These are phyloP conservation scores for Coemansia pectinata DNA, from an alignment of 192 early-diverging fungal species.

Conservation along the genomic window DNA sequence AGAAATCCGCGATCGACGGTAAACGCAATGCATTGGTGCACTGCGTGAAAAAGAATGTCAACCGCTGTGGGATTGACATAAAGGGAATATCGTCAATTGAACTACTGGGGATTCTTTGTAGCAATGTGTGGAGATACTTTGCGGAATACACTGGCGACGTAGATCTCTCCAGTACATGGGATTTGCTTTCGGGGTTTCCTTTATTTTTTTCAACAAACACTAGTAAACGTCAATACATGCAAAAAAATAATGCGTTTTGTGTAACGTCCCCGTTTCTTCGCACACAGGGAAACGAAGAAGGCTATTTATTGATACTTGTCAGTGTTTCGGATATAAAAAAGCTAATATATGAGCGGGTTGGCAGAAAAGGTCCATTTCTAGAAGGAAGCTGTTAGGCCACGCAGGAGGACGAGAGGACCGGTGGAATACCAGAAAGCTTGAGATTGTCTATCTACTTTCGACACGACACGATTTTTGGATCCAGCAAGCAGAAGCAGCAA, in stretches of 20 bases:
- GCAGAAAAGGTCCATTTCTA: neutral
- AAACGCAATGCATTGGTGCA: neutral
- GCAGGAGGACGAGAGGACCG: neutral
- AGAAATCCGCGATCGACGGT: neutral
- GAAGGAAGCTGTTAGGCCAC: neutral
- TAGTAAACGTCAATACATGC: neutral
- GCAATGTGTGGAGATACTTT: neutral
- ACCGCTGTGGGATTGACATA: neutral
- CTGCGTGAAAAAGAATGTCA: neutral
- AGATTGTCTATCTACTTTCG: neutral
- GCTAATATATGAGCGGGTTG: too few species aligned
- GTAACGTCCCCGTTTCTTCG: neutral
- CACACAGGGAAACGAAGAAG: neutral
- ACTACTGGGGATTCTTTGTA: neutral
- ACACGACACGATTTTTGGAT: neutral
- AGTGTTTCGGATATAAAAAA: too few species aligned
- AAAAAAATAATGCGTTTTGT: neutral
- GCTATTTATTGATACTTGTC: too few species aligned
- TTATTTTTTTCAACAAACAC: neutral
- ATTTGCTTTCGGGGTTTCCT: neutral
- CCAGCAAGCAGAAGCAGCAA: neutral
- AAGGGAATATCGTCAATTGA: neutral
- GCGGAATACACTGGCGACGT: neutral
- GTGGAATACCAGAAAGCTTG: neutral
- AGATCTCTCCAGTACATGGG: neutral